Evolutionary conservation across 1,284 basidiomycete species (phyloP), one percentile per base, ranked within the genome.

Genomic region (Megacollybia platyphylla): DNA sequence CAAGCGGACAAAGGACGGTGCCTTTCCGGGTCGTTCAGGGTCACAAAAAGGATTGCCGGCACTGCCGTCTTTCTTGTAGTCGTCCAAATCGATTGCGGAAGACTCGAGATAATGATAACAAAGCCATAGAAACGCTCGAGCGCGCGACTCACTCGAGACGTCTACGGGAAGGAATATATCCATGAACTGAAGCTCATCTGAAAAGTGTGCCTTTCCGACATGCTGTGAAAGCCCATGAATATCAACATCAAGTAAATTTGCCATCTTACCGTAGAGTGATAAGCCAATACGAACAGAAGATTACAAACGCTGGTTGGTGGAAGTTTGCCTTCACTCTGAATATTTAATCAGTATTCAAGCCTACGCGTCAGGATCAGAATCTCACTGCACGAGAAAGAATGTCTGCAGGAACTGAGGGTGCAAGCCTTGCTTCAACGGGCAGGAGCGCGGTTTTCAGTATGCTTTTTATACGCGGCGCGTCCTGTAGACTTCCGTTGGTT

Each of bases 401-500:
- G 39, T 73, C 69, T 18, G 61, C 57, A 2, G 73, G 68, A 1
- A 66, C 70, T 10, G 63, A 61, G 6, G 73, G 67, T 2, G 61
- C 58, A 28, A 64, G 57, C 42, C 57, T 62, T 6, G 51, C 44
- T 50, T 71, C 72, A 31, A 52, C 53, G 48, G 61, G 70, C 28
- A 78, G 57, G 13, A 71, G 52, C 36, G 70, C 67, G 5, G 68
- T 69, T 54, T 79, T 82, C 41, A 84, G 63, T 29, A 74, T 70
- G 43, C 73, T 71, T 55, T 83, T 84, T 58, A 90, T 83, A 42
- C 87, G 70, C 17, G 86, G 85, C 4, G 84, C 83, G 56, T 89
- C 87, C 53, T 87, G 84, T 47, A 88, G 68, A 57, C 86, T 85
- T 11, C 78, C 77, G 44, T 74, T 68, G 4, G 80, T 80, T 51